Conservation (phyloP, 306 rosid species). For the Dryas octopetala region DNA sequence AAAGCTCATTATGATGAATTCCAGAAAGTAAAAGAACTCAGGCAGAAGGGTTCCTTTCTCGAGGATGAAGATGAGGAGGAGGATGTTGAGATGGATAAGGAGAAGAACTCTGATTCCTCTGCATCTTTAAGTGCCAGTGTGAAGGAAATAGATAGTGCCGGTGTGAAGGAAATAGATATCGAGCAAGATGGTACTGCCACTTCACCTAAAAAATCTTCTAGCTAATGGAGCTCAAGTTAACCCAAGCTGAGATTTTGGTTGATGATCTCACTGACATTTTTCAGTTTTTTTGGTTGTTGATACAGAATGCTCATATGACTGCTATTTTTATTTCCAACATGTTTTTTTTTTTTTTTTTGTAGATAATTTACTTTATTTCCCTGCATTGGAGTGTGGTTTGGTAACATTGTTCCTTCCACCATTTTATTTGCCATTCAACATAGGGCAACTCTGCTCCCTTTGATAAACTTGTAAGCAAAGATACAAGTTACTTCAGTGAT, state of each 20-base stretch:
- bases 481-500: no score
- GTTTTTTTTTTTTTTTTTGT: slow-evolving; percentile 23
- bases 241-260: slow-evolving; percentile 27
- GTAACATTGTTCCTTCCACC: neutral
- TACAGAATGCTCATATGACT: slow-evolving; percentile 10
- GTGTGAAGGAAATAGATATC: slow-evolving; percentile 67
- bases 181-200: slow-evolving; percentile 26
- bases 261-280: slow-evolving; percentile 18
- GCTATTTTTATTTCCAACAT: slow-evolving; percentile 2
- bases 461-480: no score
- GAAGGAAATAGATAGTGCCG: slow-evolving; percentile 60
- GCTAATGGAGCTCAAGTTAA: slow-evolving; percentile 50
- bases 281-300: slow-evolving; percentile 10
- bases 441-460: slow-evolving; percentile 12
- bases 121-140: slow-evolving; percentile 58
- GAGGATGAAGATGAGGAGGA: slow-evolving; percentile 63
- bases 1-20: slow-evolving; percentile 88
- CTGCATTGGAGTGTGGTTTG: no score
- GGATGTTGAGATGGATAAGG: slow-evolving; percentile 22
- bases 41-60: slow-evolving; percentile 46
- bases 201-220: slow-evolving; percentile 26
- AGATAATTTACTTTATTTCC: slow-evolving; percentile 21
- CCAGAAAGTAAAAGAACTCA: slow-evolving; percentile 74
- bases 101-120: slow-evolving; percentile 41
- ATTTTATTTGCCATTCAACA: neutral